A percentile compares a stretch with the other conserved stretches of the same genome.
Conservation (phyloP, 2,329 filamentous ascomycete species). For the Purpureocillium lavendulum region DNA sequence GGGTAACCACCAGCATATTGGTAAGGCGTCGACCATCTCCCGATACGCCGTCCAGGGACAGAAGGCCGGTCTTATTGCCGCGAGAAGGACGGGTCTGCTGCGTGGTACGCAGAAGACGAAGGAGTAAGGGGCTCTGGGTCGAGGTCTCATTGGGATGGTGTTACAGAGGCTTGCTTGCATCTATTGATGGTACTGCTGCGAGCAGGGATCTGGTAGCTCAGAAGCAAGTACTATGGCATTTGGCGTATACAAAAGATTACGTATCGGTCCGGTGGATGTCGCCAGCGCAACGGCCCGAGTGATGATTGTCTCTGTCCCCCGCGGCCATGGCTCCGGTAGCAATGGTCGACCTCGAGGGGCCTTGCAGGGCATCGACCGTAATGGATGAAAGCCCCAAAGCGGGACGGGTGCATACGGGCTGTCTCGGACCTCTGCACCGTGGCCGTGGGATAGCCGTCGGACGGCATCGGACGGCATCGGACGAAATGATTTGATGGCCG, state of each 20-base stretch:
- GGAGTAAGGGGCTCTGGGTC: conserved; percentile 61
- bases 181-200: conserved; percentile 43
- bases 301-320: no score
- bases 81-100: conserved; percentile 98
- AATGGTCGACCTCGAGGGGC: no score
- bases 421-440: no score
- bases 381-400: no score
- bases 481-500: no score
- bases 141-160: conserved; percentile 56
- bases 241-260: conserved; percentile 31
- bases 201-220: conserved; percentile 39
- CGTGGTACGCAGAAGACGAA: conserved; percentile 99
- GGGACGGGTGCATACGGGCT: no score
- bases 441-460: no score
- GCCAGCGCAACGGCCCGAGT: no score
- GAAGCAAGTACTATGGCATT: conserved; percentile 41
- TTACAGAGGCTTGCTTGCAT: conserved; percentile 55
- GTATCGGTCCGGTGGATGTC: conserved; percentile 10
- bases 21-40: conserved; percentile 99
- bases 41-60: conserved; percentile 97
- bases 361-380: no score
- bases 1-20: conserved; percentile 99
- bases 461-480: no score
- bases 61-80: conserved; percentile 99
- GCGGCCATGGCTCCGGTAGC: no score